phyloP scores from a whole-genome alignment of 164 flowering plant genomes.

The Saururus chinensis region DNA sequence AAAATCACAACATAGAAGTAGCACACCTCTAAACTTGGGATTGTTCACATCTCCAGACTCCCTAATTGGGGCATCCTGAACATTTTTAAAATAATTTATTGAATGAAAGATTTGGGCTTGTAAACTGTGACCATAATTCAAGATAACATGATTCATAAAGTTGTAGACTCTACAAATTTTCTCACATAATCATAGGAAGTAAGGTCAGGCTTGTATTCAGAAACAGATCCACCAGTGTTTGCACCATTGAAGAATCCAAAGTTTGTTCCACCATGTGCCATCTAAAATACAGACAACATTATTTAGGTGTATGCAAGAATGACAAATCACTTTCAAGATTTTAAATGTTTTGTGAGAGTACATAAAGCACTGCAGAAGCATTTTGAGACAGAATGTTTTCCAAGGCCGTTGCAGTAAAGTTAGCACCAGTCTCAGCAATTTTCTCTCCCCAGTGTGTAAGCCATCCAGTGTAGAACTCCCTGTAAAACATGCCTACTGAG shows the following conservation, averaged over 20 bases:
- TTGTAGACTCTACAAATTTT: not conserved
- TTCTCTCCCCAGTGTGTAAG: constrained; percentile 97
- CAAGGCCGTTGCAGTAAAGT: constrained; percentile 46
- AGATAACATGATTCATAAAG: constrained; percentile 1
- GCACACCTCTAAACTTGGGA: constrained; percentile 60
- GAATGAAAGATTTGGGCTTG: not conserved
- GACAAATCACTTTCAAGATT: constrained; percentile 5
- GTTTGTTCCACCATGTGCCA: constrained; percentile 99
- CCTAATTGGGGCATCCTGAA: constrained; percentile 88
- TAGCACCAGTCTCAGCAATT: constrained; percentile 54
- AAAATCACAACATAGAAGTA: not conserved
- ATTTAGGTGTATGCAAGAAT: constrained; percentile 2
- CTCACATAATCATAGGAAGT: constrained; percentile 98
- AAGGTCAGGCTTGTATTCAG: constrained; percentile 82
- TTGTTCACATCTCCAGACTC: constrained; percentile 87
- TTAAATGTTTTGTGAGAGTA: constrained; percentile 22
- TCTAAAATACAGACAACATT: constrained; percentile 36
- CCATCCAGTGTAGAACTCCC: constrained; percentile 98
- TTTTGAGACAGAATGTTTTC: constrained; percentile 60
- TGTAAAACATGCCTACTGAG: constrained; percentile 21
- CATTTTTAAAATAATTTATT: not conserved
- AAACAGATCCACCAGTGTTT: constrained; percentile 52
- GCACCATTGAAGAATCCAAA: constrained; percentile 95
- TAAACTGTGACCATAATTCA: not conserved
- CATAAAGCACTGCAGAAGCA: constrained; percentile 95